Evolutionary conservation across 169 alveolate species (phyloP).

Genomic region (Babesia caballi): DNA sequence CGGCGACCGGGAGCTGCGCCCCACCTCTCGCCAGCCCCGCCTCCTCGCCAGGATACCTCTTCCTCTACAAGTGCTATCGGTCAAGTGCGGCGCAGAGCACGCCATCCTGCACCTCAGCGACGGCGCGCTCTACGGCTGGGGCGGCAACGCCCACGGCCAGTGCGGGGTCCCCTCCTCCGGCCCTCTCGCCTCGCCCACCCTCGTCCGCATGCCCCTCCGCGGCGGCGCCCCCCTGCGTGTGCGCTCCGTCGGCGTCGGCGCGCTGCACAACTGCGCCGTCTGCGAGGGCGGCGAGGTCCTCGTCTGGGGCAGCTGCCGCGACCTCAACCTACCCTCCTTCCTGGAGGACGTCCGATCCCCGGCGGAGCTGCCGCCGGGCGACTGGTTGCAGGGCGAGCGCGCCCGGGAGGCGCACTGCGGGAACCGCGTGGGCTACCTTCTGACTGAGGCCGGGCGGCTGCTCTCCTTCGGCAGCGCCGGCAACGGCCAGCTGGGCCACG

Average conservation of each 20-base stretch:
- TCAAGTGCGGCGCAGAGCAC: constrained; percentile 51
- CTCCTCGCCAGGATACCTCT: constrained; percentile 18
- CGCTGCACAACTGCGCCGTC: constrained; percentile 36
- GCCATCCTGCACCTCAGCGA: constrained; percentile 47
- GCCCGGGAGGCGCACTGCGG: constrained; percentile 35
- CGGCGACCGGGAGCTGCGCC: constrained; percentile 2
- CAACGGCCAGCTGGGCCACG: constrained; percentile 62
- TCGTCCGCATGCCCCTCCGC: constrained; percentile 21
- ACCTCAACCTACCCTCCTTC: constrained; percentile 31
- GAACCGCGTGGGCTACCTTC: constrained; percentile 42
- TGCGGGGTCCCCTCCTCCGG: constrained; percentile 35
- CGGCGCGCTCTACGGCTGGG: constrained; percentile 54
- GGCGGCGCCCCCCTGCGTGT: constrained; percentile 21
- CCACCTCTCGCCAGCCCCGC: background rate
- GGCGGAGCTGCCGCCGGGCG: background rate
- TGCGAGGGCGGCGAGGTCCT: constrained; percentile 23
- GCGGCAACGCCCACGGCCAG: constrained; percentile 55
- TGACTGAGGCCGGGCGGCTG: constrained; percentile 19
- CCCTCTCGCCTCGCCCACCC: constrained; percentile 27
- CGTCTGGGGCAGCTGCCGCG: constrained; percentile 57
- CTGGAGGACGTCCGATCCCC: background rate
- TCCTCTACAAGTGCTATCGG: constrained; percentile 21
- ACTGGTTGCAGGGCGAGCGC: background rate
- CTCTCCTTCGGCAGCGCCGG: constrained; percentile 41
- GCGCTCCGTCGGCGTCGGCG: constrained; percentile 25